phyloP scores from a whole-genome alignment of 352 stramenopile genomes.

The Globisporangium alternatum region DNA sequence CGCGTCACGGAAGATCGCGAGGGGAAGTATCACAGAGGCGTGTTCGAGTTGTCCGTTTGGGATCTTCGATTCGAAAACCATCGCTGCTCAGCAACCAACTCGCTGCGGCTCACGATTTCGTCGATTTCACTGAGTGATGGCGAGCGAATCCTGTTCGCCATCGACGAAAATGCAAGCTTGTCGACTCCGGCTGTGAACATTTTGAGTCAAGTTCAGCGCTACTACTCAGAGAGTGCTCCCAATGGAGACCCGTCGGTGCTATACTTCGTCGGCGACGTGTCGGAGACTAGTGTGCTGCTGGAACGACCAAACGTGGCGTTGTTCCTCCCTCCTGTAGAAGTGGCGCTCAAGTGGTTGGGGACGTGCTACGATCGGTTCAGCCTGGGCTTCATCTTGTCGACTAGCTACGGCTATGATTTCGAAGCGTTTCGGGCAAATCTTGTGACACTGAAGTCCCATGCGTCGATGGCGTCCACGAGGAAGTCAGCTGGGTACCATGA shows the following conservation, averaged over 20 bases:
- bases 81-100: constrained; percentile 33
- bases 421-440: constrained; percentile 59
- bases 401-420: constrained; percentile 55
- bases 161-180: constrained; percentile 34
- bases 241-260: constrained; percentile 10
- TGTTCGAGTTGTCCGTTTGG: constrained; percentile 30
- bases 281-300: constrained; percentile 30
- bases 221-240: constrained; percentile 27
- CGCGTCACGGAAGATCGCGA: constrained; percentile 28
- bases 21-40: background rate
- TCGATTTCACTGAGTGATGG: constrained; percentile 31
- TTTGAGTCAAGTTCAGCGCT: constrained; percentile 37
- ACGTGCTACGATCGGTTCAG: constrained; percentile 45
- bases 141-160: constrained; percentile 30
- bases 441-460: constrained; percentile 36
- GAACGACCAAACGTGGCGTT: constrained; percentile 25
- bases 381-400: constrained; percentile 65
- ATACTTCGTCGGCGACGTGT: constrained; percentile 14
- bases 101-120: constrained; percentile 24
- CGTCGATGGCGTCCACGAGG: constrained; percentile 26
- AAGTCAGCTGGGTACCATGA: constrained; percentile 16
- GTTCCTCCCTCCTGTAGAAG: constrained; percentile 44
- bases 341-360: constrained; percentile 35
- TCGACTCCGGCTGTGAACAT: constrained; percentile 41
- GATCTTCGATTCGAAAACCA: constrained; percentile 32